Conservation (phyloP, 139 green algal species). For the Pseudopediastrum boryanum region DNA sequence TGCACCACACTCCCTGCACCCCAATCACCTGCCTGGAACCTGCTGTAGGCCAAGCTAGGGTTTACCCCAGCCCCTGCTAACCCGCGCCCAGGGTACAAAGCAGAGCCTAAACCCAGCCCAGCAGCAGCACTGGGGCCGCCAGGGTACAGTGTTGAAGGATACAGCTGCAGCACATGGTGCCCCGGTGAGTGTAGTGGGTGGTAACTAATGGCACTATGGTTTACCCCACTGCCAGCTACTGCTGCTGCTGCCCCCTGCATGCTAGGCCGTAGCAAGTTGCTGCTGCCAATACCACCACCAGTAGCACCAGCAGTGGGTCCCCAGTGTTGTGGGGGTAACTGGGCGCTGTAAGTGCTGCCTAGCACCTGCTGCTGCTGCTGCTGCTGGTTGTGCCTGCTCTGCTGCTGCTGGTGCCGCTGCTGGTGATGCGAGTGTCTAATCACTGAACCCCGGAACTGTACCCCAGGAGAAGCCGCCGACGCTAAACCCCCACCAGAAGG, state of each 20-base stretch:
- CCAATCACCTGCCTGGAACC: constrained; percentile 20
- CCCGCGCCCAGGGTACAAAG: background rate
- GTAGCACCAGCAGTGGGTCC: no score
- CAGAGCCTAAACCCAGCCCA: constrained; percentile 8
- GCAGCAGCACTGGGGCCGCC: constrained; percentile 23
- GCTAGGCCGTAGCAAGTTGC: background rate
- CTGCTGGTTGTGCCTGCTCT: background rate
- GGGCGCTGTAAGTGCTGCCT: no score
- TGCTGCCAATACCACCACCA: background rate
- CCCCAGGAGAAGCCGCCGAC: background rate
- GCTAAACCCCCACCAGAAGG: background rate
- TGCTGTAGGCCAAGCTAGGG: background rate
- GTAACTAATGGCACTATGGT: background rate
- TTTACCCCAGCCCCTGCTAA: background rate
- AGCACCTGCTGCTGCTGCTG: background rate
- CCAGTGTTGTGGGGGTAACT: no score
- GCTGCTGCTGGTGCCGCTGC: background rate
- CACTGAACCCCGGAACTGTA: background rate
- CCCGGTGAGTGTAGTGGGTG: background rate
- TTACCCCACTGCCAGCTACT: background rate
- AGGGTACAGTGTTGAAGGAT: constrained; percentile 20
- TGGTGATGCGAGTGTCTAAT: background rate
- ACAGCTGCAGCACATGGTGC: constrained; percentile 10
- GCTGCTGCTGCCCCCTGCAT: background rate
- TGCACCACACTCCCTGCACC: background rate